Evolutionary conservation across 2,329 filamentous ascomycete species (phyloP).

Genomic region (Aureobasidium vineae): DNA sequence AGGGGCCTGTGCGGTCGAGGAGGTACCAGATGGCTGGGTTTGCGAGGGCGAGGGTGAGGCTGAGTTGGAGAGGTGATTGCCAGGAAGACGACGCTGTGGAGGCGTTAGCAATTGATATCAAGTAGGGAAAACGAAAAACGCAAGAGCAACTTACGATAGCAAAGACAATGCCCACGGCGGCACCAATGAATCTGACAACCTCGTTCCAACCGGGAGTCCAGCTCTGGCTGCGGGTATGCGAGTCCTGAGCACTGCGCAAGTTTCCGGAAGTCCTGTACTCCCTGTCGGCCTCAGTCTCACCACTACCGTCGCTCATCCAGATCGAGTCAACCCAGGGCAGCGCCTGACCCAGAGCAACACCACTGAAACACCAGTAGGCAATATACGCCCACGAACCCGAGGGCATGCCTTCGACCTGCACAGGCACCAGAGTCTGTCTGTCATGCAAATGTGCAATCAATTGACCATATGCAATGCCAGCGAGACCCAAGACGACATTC

Average conservation of each 20-base stretch:
- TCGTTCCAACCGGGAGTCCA: constrained; percentile 68
- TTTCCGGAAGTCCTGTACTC: constrained; percentile 28
- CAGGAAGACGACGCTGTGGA: constrained; percentile 78
- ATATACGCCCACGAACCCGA: constrained; percentile 65
- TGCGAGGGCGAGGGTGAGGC: constrained; percentile 80
- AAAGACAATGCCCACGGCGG: constrained; percentile 71
- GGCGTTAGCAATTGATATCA: constrained; percentile 21
- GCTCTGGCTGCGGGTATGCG: constrained; percentile 30
- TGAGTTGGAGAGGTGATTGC: constrained; percentile 92
- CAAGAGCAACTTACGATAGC: constrained; percentile 68
- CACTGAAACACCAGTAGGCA: constrained; percentile 75
- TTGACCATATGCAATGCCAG: constrained; percentile 80
- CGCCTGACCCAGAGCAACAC: constrained; percentile 72
- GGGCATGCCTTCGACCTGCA: constrained; percentile 59
- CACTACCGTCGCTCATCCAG: constrained; percentile 54
- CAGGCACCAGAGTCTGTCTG: constrained; percentile 61
- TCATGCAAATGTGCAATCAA: constrained; percentile 78
- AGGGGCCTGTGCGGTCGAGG: constrained; percentile 83
- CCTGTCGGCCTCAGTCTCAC: constrained; percentile 41
- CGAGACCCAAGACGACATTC: constrained; percentile 63
- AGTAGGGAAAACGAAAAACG: background rate
- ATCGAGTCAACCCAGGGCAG: constrained; percentile 80
- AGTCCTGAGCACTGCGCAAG: constrained; percentile 17
- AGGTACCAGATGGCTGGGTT: constrained; percentile 97
- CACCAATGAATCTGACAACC: constrained; percentile 65